These are phyloP conservation scores for Exserohilum rostratum DNA, from an alignment of 2,329 filamentous ascomycete species.

Conservation along the genomic window DNA sequence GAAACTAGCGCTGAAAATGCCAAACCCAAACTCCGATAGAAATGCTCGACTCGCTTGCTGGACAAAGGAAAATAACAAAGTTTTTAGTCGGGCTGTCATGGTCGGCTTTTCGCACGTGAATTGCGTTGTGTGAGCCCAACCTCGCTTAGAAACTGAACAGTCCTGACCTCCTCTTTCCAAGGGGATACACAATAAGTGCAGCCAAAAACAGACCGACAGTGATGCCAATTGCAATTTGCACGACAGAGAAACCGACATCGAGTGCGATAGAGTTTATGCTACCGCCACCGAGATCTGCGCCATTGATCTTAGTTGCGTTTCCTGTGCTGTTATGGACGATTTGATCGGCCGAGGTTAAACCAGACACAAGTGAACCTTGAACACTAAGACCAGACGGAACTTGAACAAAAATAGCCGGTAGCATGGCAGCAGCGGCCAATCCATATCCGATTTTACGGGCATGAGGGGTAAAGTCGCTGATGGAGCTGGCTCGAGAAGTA, in stretches of 20 bases:
- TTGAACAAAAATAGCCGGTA: conserved; percentile 82
- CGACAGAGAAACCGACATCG: conserved; percentile 55
- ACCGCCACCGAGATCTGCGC: conserved; percentile 29
- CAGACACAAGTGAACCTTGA: conserved; percentile 61
- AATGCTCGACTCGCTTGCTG: conserved; percentile 14
- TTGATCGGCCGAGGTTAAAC: conserved; percentile 63
- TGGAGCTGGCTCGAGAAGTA: conserved; percentile 29
- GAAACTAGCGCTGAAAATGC: neutral
- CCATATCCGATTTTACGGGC: conserved; percentile 65
- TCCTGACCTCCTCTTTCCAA: conserved; percentile 55
- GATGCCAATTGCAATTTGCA: conserved; percentile 59
- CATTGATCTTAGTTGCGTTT: conserved; percentile 47
- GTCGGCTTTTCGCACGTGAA: neutral
- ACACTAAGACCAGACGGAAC: conserved; percentile 66
- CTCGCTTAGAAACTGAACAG: conserved; percentile 41
- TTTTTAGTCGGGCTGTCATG: neutral
- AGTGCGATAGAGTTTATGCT: conserved; percentile 54
- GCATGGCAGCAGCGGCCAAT: conserved; percentile 80
- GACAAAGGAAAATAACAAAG: neutral
- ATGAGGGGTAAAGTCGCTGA: conserved; percentile 37
- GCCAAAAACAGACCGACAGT: conserved; percentile 58
- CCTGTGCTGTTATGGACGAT: conserved; percentile 57
- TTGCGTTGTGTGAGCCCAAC: neutral
- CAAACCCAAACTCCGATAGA: conserved; percentile 4
- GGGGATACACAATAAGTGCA: conserved; percentile 57